Evolutionary conservation across 2,329 filamentous ascomycete genomes (phyloP).

Genomic region (Penicillium capsulatum): DNA sequence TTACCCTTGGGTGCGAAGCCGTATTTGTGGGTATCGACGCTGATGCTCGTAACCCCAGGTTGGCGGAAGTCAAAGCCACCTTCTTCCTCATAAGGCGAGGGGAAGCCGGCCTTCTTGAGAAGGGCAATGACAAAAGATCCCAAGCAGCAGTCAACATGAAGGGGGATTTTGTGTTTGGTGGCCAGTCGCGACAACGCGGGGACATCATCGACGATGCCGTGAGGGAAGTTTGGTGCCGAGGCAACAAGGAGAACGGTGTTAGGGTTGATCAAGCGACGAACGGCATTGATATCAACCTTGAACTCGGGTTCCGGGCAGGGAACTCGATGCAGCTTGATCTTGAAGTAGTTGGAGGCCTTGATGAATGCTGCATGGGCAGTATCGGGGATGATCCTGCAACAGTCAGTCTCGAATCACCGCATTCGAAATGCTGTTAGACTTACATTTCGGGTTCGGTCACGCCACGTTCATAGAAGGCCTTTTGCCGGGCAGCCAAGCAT

Average conservation of each 20-base stretch:
- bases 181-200: slow-evolving; percentile 77
- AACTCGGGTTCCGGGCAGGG: slow-evolving; percentile 78
- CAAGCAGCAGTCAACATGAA: slow-evolving; percentile 97
- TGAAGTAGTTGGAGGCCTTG: slow-evolving; percentile 93
- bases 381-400: slow-evolving; percentile 75
- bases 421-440: slow-evolving; percentile 27
- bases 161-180: slow-evolving; percentile 69
- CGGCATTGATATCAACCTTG: slow-evolving; percentile 73
- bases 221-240: slow-evolving; percentile 94
- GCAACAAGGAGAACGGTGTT: slow-evolving; percentile 94
- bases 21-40: slow-evolving; percentile 97
- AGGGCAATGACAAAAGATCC: slow-evolving; percentile 93
- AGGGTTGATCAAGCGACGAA: slow-evolving; percentile 81
- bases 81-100: slow-evolving; percentile 56
- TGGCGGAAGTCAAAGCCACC: slow-evolving; percentile 89
- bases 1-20: slow-evolving; percentile 98
- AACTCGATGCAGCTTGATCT: slow-evolving; percentile 89
- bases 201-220: slow-evolving; percentile 97
- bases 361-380: slow-evolving; percentile 95
- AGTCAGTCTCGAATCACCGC: slow-evolving; percentile 10
- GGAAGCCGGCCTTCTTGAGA: slow-evolving; percentile 86
- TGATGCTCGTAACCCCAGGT: slow-evolving; percentile 91
- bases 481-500: slow-evolving; percentile 82
- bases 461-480: slow-evolving; percentile 77
- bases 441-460: slow-evolving; percentile 94